Percentiles rank a stretch among this genome's conserved stretches.
Conservation (phyloP, 805 yeast genomes). For the Spathaspora hagerdaliae region DNA sequence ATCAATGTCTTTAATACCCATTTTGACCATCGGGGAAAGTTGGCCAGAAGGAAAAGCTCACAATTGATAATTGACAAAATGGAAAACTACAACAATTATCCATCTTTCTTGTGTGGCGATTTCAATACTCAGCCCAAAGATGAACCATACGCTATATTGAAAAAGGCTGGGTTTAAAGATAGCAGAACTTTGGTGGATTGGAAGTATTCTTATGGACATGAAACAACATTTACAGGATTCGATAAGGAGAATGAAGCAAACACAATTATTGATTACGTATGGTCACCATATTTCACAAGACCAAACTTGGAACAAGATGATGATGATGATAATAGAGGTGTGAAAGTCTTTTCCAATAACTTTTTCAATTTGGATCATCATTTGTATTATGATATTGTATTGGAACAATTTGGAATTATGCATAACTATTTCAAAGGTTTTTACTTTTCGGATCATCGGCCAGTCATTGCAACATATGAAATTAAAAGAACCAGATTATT, state of each 20-base stretch:
- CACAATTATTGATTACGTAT: slow-evolving; percentile 42
- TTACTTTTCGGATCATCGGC: slow-evolving; percentile 41
- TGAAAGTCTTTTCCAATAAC: slow-evolving; percentile 6
- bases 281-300: slow-evolving; percentile 31
- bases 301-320: slow-evolving; percentile 2
- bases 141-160: slow-evolving; percentile 37
- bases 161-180: slow-evolving; percentile 35
- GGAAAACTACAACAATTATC: slow-evolving; percentile 25
- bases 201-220: slow-evolving; percentile 36
- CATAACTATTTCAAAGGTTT: slow-evolving; percentile 27
- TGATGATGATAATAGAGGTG: slow-evolving; percentile 6
- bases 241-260: slow-evolving; percentile 21
- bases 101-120: slow-evolving; percentile 40
- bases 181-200: slow-evolving; percentile 26
- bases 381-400: slow-evolving; percentile 20
- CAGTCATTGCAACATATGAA: slow-evolving; percentile 21
- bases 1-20: slow-evolving; percentile 39
- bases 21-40: slow-evolving; percentile 37
- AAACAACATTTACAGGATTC: slow-evolving; percentile 49
- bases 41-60: slow-evolving; percentile 33
- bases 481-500: slow-evolving; percentile 5
- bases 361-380: slow-evolving; percentile 11
- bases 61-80: slow-evolving; percentile 31
- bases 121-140: slow-evolving; percentile 40
- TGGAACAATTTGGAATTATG: slow-evolving; percentile 37